Percentiles rank a stretch among this genome's conserved stretches.
phyloP scores from a whole-genome alignment of 441 rosid genomes.

The Populus hybrid region DNA sequence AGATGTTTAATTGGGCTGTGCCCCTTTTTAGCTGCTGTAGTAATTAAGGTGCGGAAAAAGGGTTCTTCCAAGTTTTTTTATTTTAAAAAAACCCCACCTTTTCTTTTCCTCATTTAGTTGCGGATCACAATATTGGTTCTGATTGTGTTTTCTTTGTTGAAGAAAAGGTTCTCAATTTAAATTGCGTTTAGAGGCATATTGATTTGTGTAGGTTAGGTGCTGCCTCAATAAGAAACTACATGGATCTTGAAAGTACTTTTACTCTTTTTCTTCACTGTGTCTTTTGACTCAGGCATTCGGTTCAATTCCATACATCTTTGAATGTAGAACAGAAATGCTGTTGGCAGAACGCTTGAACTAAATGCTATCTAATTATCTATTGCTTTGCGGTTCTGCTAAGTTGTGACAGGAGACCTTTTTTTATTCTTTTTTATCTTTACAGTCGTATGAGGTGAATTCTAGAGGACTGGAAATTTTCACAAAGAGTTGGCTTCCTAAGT shows the following conservation, averaged over 20 bases:
- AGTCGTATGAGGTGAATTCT: conserved; percentile 74
- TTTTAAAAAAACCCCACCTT: neutral
- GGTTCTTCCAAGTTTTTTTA: neutral
- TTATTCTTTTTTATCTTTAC: conserved; percentile 11
- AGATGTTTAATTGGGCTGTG: neutral
- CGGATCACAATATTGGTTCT: neutral
- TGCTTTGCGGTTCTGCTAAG: neutral
- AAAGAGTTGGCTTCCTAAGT: conserved; percentile 82
- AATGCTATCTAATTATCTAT: neutral
- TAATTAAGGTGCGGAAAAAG: neutral
- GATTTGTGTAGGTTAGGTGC: neutral
- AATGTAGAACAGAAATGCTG: neutral
- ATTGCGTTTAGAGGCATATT: neutral
- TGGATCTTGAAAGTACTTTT: neutral
- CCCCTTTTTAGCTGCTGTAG: neutral
- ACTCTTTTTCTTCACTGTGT: neutral
- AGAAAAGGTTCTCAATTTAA: neutral
- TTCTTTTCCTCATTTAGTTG: neutral
- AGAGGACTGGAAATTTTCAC: conserved; percentile 83
- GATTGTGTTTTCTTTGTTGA: neutral
- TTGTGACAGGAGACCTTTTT: neutral
- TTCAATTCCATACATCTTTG: neutral
- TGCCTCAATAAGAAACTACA: neutral
- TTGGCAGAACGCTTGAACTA: neutral
- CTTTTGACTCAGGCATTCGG: neutral